These are phyloP conservation scores for Brettanomyces anomalus DNA, from an alignment of 805 yeast genomes.

Conservation along the genomic window DNA sequence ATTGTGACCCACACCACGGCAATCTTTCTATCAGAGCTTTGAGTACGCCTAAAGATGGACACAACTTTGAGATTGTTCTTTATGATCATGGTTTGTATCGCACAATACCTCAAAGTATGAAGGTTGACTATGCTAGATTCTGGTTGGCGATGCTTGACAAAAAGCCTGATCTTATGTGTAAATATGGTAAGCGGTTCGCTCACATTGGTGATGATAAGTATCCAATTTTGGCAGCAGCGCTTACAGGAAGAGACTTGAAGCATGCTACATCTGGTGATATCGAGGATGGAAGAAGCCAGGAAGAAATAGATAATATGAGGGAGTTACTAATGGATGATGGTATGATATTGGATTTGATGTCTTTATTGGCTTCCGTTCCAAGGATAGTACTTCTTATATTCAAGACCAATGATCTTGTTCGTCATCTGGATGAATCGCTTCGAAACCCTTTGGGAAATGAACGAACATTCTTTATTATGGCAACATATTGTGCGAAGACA, in stretches of 20 bases:
- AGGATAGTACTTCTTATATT: constrained; percentile 75
- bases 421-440: constrained; percentile 79
- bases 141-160: constrained; percentile 85
- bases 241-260: constrained; percentile 87
- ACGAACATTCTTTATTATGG: constrained; percentile 81
- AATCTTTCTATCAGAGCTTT: constrained; percentile 72
- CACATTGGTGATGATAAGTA: constrained; percentile 70
- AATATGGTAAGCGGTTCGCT: constrained; percentile 73
- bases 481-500: constrained; percentile 77
- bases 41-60: constrained; percentile 26
- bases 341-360: constrained; percentile 67
- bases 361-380: constrained; percentile 71
- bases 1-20: constrained; percentile 98
- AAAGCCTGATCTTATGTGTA: constrained; percentile 55
- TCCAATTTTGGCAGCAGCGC: constrained; percentile 82
- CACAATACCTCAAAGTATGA: constrained; percentile 65
- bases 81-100: constrained; percentile 96
- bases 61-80: constrained; percentile 82
- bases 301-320: constrained; percentile 65
- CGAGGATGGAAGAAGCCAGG: constrained; percentile 40
- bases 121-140: constrained; percentile 78
- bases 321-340: constrained; percentile 51
- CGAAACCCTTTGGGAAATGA: constrained; percentile 80
- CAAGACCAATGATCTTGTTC: constrained; percentile 88
- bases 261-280: constrained; percentile 63